These are phyloP conservation scores for Fusarium palustre DNA, from an alignment of 2,329 filamentous ascomycete genomes.

Conservation along the genomic window DNA sequence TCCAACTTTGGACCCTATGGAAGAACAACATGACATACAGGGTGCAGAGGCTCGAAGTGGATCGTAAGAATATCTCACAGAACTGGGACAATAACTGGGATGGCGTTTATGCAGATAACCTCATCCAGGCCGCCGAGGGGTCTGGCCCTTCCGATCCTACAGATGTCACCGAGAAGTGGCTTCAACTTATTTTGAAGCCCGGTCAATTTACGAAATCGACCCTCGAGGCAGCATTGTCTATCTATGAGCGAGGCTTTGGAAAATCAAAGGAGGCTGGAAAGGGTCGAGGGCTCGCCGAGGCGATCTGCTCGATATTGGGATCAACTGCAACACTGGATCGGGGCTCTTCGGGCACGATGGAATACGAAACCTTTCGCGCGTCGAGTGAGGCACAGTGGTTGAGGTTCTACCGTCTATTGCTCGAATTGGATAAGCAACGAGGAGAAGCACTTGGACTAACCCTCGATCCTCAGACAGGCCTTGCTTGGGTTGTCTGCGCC, in stretches of 20 bases:
- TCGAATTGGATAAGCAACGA: conserved; percentile 87
- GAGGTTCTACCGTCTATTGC: conserved; percentile 85
- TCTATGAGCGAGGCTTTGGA: conserved; percentile 77
- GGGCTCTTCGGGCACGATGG: conserved; percentile 71
- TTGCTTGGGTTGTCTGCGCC: conserved; percentile 86
- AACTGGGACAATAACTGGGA: conserved; percentile 79
- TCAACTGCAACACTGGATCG: conserved; percentile 75
- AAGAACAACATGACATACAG: conserved; percentile 85
- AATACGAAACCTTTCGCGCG: conserved; percentile 79
- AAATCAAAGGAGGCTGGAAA: conserved; percentile 53
- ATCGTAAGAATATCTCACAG: conserved; percentile 70
- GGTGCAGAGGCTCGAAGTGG: conserved; percentile 78
- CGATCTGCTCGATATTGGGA: conserved; percentile 78
- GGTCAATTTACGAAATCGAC: conserved; percentile 83
- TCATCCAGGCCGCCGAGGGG: conserved; percentile 64
- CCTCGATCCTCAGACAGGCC: conserved; percentile 75
- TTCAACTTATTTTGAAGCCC: conserved; percentile 84
- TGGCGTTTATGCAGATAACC: conserved; percentile 71
- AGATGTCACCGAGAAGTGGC: conserved; percentile 85
- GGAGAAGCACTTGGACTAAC: conserved; percentile 84
- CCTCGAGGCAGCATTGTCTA: conserved; percentile 83
- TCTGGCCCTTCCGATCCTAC: conserved; percentile 73
- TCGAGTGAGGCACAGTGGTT: conserved; percentile 88
- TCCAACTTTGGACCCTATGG: conserved; percentile 82
- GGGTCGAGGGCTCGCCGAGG: conserved; percentile 75